These are phyloP conservation scores for Epichloe baconii DNA, from an alignment of 2,329 filamentous ascomycete species.

Conservation along the genomic window DNA sequence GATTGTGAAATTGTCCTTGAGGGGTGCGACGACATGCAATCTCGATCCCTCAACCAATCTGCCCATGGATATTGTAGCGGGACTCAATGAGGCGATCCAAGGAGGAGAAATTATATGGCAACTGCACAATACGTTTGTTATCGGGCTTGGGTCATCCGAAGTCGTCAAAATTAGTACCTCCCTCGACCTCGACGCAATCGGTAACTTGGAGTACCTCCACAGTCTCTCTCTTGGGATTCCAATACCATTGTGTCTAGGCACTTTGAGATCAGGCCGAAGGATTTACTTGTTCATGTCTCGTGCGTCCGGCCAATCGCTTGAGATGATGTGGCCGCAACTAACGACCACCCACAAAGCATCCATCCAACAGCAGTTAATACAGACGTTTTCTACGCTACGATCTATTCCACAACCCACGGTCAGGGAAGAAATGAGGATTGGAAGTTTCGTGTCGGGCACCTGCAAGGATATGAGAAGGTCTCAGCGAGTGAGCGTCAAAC, in stretches of 20 bases:
- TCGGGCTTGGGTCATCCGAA: no score
- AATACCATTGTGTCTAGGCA: no score
- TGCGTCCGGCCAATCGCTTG: background rate
- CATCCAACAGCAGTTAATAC: no score
- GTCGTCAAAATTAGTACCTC: no score
- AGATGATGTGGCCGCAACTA: background rate
- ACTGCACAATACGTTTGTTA: no score
- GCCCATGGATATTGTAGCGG: constrained; percentile 9
- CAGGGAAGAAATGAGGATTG: background rate
- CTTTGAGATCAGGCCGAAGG: no score
- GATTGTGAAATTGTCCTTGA: no score
- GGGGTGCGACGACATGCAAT: background rate
- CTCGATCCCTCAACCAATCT: background rate
- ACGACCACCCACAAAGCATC: background rate
- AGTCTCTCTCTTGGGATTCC: no score
- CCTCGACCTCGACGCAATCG: no score
- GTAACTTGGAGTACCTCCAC: no score
- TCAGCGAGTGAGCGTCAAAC: background rate
- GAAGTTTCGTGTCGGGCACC: background rate
- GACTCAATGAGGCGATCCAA: background rate
- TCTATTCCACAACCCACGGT: no score
- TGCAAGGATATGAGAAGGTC: background rate
- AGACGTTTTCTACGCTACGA: no score
- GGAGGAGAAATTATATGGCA: background rate
- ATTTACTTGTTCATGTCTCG: background rate